These are phyloP conservation scores for Diddensiella caesifluorescens DNA, from an alignment of 805 yeast species.

Conservation along the genomic window DNA sequence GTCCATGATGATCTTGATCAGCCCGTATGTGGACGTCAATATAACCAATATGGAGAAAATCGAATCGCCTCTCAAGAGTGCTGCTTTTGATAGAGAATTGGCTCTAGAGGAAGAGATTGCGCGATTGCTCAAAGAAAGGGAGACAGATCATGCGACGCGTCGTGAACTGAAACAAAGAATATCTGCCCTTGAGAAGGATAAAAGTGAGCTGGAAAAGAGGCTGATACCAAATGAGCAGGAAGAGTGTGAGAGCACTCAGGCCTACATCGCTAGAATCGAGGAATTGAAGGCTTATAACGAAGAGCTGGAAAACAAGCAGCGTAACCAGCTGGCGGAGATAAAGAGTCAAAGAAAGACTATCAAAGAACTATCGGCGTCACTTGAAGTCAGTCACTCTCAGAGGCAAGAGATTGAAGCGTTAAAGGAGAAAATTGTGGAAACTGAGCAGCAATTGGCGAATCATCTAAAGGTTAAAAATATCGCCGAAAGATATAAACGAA, in stretches of 20 bases:
- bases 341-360: slow-evolving; percentile 8
- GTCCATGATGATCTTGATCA: slow-evolving; percentile 12
- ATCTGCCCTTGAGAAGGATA: background rate
- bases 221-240: background rate
- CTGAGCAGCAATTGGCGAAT: slow-evolving; percentile 2
- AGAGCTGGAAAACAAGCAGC: slow-evolving; percentile 6
- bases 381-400: background rate
- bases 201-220: background rate
- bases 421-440: slow-evolving; percentile 9
- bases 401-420: slow-evolving; percentile 6
- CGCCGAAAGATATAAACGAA: slow-evolving; percentile 15
- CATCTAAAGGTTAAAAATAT: slow-evolving; percentile 9
- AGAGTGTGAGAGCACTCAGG: background rate
- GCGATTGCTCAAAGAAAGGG: slow-evolving; percentile 9
- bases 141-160: background rate
- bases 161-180: slow-evolving; percentile 4
- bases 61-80: background rate
- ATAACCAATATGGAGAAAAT: background rate
- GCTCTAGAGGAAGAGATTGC: slow-evolving; percentile 15
- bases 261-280: background rate
- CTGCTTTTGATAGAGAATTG: slow-evolving; percentile 7
- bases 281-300: too few species aligned
- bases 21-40: slow-evolving; percentile 7
- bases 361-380: slow-evolving; percentile 5
- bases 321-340: background rate